Conservation (phyloP, 768 basidiomycete genomes). For the Lepiota brunneoincarnata region DNA sequence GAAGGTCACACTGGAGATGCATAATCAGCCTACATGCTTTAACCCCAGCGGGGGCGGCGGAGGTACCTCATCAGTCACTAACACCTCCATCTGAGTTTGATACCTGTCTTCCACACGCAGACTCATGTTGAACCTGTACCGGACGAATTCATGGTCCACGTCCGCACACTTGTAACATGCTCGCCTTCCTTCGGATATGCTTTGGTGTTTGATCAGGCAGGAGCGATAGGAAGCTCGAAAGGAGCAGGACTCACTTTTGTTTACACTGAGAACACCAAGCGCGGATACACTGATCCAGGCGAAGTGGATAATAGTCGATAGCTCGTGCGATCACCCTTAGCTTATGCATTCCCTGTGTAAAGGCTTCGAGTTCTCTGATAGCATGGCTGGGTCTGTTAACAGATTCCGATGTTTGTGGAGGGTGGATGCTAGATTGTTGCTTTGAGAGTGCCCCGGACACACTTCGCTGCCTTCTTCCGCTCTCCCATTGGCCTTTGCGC, state of each 20-base stretch:
- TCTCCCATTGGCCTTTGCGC: background rate
- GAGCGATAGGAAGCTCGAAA: background rate
- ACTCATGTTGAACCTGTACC: conserved; percentile 46
- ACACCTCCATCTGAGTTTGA: conserved; percentile 39
- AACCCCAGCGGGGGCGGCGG: background rate
- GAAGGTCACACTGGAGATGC: conserved; percentile 35
- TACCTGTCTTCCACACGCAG: conserved; percentile 51
- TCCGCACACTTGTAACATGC: conserved; percentile 55
- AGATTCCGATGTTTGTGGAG: background rate
- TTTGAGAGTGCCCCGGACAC: too few relatives aligned
- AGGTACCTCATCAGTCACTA: conserved; percentile 45
- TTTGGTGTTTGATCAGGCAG: conserved; percentile 21
- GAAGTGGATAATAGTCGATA: conserved; percentile 54
- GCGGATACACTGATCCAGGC: conserved; percentile 44
- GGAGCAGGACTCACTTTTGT: conserved; percentile 35
- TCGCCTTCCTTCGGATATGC: conserved; percentile 39
- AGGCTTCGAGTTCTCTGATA: conserved; percentile 35
- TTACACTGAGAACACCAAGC: conserved; percentile 53
- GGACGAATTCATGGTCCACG: conserved; percentile 46
- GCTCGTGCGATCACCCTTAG: conserved; percentile 48
- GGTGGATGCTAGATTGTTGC: too few relatives aligned
- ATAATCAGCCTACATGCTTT: background rate
- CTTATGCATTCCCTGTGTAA: conserved; percentile 29
- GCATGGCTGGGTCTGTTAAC: conserved; percentile 7
- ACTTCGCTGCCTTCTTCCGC: background rate